Evolutionary conservation across 768 basidiomycete genomes (phyloP).

Genomic region (Royoungia palumana): DNA sequence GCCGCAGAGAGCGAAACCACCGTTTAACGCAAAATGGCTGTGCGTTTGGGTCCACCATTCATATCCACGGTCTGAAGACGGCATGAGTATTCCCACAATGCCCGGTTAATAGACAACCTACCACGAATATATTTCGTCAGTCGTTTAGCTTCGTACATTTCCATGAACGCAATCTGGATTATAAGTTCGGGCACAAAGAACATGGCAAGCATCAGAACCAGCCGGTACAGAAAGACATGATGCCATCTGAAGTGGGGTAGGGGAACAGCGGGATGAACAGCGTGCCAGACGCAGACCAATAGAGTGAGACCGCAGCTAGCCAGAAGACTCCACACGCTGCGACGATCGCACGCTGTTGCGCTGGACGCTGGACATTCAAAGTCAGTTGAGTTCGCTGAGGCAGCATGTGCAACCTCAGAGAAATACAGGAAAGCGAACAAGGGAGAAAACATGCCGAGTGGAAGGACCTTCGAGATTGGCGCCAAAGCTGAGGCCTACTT

Average conservation of each 20-base stretch:
- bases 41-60: neutral
- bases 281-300: slow-evolving; percentile 1
- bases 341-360: neutral
- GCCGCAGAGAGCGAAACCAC: neutral
- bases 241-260: neutral
- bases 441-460: no score
- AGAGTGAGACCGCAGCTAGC: neutral
- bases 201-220: neutral
- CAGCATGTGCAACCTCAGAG: no score
- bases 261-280: neutral
- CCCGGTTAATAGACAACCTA: neutral
- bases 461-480: no score
- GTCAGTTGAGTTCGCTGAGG: neutral
- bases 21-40: neutral
- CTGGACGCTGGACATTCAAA: neutral
- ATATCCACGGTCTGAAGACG: neutral
- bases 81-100: neutral
- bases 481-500: no score
- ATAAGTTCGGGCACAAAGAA: neutral
- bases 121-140: neutral
- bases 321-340: neutral
- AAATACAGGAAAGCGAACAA: no score
- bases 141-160: neutral
- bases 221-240: neutral
- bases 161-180: neutral